Percentiles rank a stretch among this genome's conserved stretches.
These are phyloP conservation scores for Dendrothele bispora DNA, from an alignment of 768 basidiomycete species.

Conservation along the genomic window DNA sequence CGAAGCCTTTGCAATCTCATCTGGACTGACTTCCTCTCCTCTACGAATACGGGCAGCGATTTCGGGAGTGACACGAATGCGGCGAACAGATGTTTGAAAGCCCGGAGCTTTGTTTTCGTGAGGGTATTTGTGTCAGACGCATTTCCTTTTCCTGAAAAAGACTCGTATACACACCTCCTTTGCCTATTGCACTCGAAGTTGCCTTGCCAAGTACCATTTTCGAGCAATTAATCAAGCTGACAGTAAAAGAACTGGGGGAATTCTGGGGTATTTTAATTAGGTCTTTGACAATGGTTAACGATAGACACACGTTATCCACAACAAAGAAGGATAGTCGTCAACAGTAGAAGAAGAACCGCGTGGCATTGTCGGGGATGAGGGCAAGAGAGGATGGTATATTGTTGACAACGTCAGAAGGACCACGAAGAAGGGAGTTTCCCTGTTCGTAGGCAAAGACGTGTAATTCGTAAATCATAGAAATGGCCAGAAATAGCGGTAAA, in stretches of 20 bases:
- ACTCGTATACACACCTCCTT: constrained; percentile 41
- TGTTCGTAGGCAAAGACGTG: constrained; percentile 26
- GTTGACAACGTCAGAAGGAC: constrained; percentile 63
- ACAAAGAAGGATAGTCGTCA: neutral
- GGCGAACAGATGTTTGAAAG: constrained; percentile 52
- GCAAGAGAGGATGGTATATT: constrained; percentile 41
- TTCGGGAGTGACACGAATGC: constrained; percentile 51
- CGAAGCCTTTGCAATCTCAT: constrained; percentile 48
- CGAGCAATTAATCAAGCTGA: constrained; percentile 45
- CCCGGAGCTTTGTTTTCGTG: constrained; percentile 34
- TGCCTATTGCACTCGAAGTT: no score
- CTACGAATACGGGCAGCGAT: constrained; percentile 50
- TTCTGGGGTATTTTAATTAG: constrained; percentile 23
- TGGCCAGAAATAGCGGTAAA: neutral
- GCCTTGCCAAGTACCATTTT: no score
- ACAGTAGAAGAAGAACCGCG: constrained; percentile 23
- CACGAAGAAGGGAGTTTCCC: constrained; percentile 75
- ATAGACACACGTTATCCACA: no score
- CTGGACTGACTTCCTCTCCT: constrained; percentile 52
- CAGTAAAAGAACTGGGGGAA: constrained; percentile 42
- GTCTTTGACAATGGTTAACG: constrained; percentile 54
- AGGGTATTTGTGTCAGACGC: neutral
- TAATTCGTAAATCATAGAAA: neutral
- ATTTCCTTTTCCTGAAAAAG: neutral
- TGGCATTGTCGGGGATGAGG: constrained; percentile 68